phyloP scores from a whole-genome alignment of 768 basidiomycete genomes.

The Psilocybe cyanescens region DNA sequence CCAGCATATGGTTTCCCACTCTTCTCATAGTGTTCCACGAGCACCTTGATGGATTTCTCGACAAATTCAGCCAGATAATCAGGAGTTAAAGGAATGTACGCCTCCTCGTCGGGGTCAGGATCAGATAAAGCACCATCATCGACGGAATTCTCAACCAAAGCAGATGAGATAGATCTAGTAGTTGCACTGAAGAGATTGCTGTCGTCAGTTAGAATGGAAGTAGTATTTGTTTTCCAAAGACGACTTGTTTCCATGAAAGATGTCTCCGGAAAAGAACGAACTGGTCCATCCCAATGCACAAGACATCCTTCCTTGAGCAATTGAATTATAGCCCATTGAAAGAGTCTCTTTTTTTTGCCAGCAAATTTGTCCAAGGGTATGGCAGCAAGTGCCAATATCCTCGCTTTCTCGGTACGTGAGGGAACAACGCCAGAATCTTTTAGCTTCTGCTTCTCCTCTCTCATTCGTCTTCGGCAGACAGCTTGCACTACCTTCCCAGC shows the following conservation, averaged over 20 bases:
- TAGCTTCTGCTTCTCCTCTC: conserved; percentile 48
- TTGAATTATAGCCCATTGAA: conserved; percentile 64
- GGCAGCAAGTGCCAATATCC: conserved; percentile 2
- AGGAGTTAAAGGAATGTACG: conserved; percentile 66
- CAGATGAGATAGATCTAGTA: conserved; percentile 14
- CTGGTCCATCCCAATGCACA: conserved; percentile 72
- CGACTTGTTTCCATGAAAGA: conserved; percentile 23
- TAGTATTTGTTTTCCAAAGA: conserved; percentile 53
- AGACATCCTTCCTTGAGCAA: conserved; percentile 76
- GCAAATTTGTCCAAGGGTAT: conserved; percentile 29
- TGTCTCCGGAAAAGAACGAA: conserved; percentile 30
- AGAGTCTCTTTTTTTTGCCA: conserved; percentile 68
- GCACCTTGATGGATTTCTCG: conserved; percentile 43
- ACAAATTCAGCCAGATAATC: conserved; percentile 51
- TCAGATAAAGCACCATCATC: conserved; percentile 52
- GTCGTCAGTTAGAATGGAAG: conserved; percentile 28
- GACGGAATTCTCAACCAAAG: conserved; percentile 22
- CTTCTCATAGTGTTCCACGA: conserved; percentile 22
- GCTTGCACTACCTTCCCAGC: conserved; percentile 68
- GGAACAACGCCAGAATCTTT: conserved; percentile 31
- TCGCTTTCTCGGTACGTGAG: conserved; percentile 10
- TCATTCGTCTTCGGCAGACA: conserved; percentile 56
- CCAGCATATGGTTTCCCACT: conserved; percentile 28
- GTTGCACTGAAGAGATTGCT: conserved; percentile 34
- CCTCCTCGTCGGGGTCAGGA: conserved; percentile 61